These are phyloP conservation scores for Epichloe typhina DNA, from an alignment of 2,329 filamentous ascomycete genomes.

Conservation along the genomic window DNA sequence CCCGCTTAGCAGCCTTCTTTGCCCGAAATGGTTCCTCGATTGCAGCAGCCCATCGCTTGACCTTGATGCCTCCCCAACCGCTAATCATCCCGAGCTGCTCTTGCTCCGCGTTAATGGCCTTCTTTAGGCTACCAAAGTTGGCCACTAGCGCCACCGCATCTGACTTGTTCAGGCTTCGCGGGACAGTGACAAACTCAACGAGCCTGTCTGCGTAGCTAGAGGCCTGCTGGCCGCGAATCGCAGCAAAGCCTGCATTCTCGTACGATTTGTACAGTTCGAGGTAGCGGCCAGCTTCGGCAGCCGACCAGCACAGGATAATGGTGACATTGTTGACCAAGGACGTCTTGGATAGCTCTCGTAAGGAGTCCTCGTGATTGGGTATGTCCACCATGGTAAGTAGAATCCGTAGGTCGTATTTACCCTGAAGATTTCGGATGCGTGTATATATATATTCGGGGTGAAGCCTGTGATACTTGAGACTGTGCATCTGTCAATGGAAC, in stretches of 20 bases:
- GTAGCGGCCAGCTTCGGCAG: constrained; percentile 85
- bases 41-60: constrained; percentile 68
- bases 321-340: constrained; percentile 88
- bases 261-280: constrained; percentile 91
- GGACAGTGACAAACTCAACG: constrained; percentile 84
- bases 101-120: constrained; percentile 73
- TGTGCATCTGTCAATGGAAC: constrained; percentile 10
- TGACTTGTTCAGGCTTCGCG: constrained; percentile 83
- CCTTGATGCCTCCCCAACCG: constrained; percentile 94
- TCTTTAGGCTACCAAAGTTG: constrained; percentile 79
- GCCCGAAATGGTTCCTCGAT: constrained; percentile 78
- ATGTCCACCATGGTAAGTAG: constrained; percentile 91
- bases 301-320: constrained; percentile 84
- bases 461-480: constrained; percentile 90
- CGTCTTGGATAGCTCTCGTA: constrained; percentile 86
- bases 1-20: constrained; percentile 49
- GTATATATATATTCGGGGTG: constrained; percentile 98
- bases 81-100: constrained; percentile 77
- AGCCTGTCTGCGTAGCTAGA: constrained; percentile 75
- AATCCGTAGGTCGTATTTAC: constrained; percentile 76
- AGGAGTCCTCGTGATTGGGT: constrained; percentile 76
- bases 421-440: constrained; percentile 71
- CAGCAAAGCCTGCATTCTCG: constrained; percentile 67
- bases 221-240: constrained; percentile 76
- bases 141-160: constrained; percentile 84